Conservation (phyloP, 208 protist species). For the Leishmania arabica region DNA sequence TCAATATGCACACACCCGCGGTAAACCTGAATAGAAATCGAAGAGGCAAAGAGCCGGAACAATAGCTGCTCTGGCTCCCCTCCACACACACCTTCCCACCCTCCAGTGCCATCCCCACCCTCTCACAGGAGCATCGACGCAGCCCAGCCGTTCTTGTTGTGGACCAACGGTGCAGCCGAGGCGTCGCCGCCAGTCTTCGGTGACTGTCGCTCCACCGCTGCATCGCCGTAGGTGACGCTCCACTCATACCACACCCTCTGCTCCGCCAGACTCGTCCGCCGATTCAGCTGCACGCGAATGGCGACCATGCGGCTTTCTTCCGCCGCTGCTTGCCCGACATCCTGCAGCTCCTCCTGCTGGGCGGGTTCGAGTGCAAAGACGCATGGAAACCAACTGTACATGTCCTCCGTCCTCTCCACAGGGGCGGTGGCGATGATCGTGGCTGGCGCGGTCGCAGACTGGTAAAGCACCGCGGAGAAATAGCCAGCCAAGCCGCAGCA, state of each 20-base stretch:
- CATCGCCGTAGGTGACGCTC: conserved; percentile 31
- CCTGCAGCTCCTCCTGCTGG: conserved; percentile 33
- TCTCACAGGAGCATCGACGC: conserved; percentile 40
- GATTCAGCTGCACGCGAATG: conserved; percentile 44
- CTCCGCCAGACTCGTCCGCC: conserved; percentile 28
- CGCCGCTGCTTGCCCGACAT: conserved; percentile 16
- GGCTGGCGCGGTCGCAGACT: conserved; percentile 5
- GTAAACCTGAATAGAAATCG: neutral
- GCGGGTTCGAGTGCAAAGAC: conserved; percentile 62
- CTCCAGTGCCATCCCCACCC: neutral
- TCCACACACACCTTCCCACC: neutral
- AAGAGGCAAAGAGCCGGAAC: neutral
- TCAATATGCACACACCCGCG: neutral
- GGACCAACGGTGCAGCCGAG: conserved; percentile 12
- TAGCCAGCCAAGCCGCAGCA: conserved; percentile 74
- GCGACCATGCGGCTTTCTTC: conserved; percentile 3
- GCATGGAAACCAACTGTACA: conserved; percentile 92
- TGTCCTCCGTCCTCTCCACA: conserved; percentile 43
- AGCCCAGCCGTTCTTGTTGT: conserved; percentile 80
- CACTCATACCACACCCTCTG: conserved; percentile 82
- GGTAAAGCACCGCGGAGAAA: conserved; percentile 75
- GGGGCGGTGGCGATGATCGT: conserved; percentile 31
- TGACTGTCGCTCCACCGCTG: neutral
- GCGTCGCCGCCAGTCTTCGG: neutral
- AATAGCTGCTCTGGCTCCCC: neutral